Percentiles rank a stretch among this genome's conserved stretches.
Evolutionary conservation across 1,139 yeast species (phyloP).

Genomic region (Hemisphaericaspora xylanilytica): DNA sequence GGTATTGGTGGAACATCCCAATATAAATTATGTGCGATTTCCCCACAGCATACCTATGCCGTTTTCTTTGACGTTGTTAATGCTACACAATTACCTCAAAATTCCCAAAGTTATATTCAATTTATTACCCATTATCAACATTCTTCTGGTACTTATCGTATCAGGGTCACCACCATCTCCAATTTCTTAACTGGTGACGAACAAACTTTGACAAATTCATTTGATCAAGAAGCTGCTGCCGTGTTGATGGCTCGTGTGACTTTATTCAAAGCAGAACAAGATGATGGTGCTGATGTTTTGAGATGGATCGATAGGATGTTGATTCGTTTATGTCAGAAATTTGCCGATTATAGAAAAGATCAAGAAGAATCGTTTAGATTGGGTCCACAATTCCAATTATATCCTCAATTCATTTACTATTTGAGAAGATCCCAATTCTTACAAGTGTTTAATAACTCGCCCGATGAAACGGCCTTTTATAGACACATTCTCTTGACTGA

Average conservation of each 20-base stretch:
- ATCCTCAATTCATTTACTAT: conserved; percentile 95
- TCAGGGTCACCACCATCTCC: conserved; percentile 87
- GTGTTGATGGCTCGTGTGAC: conserved; percentile 94
- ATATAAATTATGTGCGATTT: conserved; percentile 78
- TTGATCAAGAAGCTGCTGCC: conserved; percentile 99
- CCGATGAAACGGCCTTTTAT: conserved; percentile 97
- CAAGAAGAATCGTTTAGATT: conserved; percentile 47
- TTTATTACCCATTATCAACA: conserved; percentile 78
- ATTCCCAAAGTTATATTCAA: conserved; percentile 60
- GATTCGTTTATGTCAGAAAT: conserved; percentile 50
- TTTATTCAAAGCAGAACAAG: conserved; percentile 81
- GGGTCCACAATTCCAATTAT: conserved; percentile 49
- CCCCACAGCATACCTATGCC: conserved; percentile 86
- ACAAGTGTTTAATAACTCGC: conserved; percentile 96
- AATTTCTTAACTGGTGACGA: conserved; percentile 57
- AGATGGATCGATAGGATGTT: conserved; percentile 54
- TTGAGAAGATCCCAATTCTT: conserved; percentile 94
- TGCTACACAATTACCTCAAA: conserved; percentile 44
- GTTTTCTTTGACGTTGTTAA: conserved; percentile 83
- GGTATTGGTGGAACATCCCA: conserved; percentile 91
- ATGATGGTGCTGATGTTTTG: conserved; percentile 52
- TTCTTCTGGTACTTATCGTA: conserved; percentile 76
- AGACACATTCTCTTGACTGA: conserved; percentile 90
- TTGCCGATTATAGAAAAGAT: conserved; percentile 51
- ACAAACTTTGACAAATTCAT: conserved; percentile 57